A percentile compares a stretch with the other conserved stretches of the same genome.
Evolutionary conservation across 805 yeast species (phyloP).

Genomic region (Wickerhamomyces xylosicus): DNA sequence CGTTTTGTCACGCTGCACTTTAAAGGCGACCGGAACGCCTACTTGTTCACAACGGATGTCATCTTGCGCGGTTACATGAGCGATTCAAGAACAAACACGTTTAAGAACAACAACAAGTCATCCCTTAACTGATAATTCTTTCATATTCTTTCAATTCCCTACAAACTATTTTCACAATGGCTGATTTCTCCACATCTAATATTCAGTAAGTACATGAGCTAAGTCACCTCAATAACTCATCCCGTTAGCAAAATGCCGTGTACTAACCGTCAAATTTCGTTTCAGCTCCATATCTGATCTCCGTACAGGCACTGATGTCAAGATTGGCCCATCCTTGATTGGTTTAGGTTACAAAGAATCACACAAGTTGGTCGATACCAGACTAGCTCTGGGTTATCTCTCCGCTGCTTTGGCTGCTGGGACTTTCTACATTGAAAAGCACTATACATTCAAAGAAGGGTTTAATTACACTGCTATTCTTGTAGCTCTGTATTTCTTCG

Average conservation of each 20-base stretch:
- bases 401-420: slow-evolving; percentile 39
- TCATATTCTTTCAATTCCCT: neutral
- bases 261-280: neutral
- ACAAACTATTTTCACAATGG: neutral
- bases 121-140: too few species aligned
- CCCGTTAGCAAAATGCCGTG: neutral
- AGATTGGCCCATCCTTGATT: slow-evolving; percentile 1
- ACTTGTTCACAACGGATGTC: too few species aligned
- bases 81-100: too few species aligned
- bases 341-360: slow-evolving; percentile 32
- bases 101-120: too few species aligned
- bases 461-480: slow-evolving; percentile 28
- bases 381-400: slow-evolving; percentile 38
- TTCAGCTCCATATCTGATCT: slow-evolving; percentile 11
- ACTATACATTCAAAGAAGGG: slow-evolving; percentile 31
- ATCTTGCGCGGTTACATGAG: too few species aligned
- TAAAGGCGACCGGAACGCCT: too few species aligned
- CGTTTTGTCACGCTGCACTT: too few species aligned
- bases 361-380: slow-evolving; percentile 32
- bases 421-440: slow-evolving; percentile 41
- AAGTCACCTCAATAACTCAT: neutral
- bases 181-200: neutral
- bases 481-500: slow-evolving; percentile 28
- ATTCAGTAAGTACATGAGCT: neutral
- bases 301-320: slow-evolving; percentile 10